Evolutionary conservation across 208 protist species (phyloP).

Genomic region (Trypanosoma cruzi): DNA sequence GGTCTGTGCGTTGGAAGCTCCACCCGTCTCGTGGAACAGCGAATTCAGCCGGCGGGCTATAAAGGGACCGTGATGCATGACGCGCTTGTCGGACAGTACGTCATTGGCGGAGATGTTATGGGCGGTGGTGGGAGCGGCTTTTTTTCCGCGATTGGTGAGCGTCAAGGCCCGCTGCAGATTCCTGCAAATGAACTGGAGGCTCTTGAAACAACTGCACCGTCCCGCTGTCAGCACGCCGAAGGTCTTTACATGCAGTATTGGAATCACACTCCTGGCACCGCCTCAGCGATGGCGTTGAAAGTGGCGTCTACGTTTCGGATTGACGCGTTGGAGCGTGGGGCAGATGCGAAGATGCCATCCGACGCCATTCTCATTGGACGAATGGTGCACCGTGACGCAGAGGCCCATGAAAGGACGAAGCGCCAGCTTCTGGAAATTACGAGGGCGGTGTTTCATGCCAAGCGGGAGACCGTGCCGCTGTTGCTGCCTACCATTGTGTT

Average conservation of each 20-base stretch:
- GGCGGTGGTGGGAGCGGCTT: slow-evolving; percentile 20
- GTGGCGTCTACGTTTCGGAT: slow-evolving; percentile 35
- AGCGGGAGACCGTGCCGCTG: background rate
- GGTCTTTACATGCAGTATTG: slow-evolving; percentile 33
- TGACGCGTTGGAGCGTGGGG: slow-evolving; percentile 14
- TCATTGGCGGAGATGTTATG: slow-evolving; percentile 41
- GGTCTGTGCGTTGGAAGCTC: slow-evolving; percentile 28
- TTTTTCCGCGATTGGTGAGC: slow-evolving; percentile 27
- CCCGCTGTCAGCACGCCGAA: slow-evolving; percentile 1
- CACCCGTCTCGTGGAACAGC: slow-evolving; percentile 25
- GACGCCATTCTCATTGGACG: slow-evolving; percentile 30
- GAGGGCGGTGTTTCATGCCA: slow-evolving; percentile 27
- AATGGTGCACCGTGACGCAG: slow-evolving; percentile 23
- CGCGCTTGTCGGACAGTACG: slow-evolving; percentile 24
- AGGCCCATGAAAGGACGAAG: background rate
- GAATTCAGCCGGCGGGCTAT: slow-evolving; percentile 29
- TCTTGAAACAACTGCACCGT: slow-evolving; percentile 4
- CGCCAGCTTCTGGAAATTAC: slow-evolving; percentile 23
- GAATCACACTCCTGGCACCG: slow-evolving; percentile 16
- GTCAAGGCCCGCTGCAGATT: slow-evolving; percentile 24
- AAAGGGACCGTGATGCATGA: slow-evolving; percentile 30
- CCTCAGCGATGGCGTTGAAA: background rate
- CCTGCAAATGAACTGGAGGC: slow-evolving; percentile 24
- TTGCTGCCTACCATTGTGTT: slow-evolving; percentile 26
- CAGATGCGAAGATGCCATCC: slow-evolving; percentile 3